These are phyloP conservation scores for Bifiguratus adelaidae DNA, from an alignment of 192 early-diverging fungal genomes.

Conservation along the genomic window DNA sequence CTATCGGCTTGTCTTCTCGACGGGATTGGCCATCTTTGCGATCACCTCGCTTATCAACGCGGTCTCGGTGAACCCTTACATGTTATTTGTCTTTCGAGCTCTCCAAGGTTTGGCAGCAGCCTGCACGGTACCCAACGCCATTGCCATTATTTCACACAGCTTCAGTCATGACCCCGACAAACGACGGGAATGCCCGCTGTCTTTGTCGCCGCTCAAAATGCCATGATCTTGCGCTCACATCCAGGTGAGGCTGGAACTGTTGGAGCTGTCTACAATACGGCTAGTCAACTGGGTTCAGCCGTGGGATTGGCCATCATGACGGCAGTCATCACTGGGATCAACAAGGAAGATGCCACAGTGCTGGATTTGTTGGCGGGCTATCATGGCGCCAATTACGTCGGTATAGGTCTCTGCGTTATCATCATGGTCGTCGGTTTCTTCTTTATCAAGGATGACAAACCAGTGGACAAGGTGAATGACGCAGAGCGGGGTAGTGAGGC, in stretches of 20 bases:
- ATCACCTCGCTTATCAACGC: slow-evolving; percentile 20
- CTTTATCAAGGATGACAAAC: background rate
- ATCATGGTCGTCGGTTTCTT: background rate
- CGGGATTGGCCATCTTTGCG: slow-evolving; percentile 19
- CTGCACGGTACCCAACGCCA: slow-evolving; percentile 21
- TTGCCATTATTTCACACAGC: slow-evolving; percentile 18
- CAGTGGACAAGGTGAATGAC: background rate
- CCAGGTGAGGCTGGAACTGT: background rate
- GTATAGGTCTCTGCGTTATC: background rate
- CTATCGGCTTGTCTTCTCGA: slow-evolving; percentile 17
- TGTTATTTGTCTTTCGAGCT: slow-evolving; percentile 26
- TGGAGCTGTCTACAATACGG: slow-evolving; percentile 15
- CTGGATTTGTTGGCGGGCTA: slow-evolving; percentile 13
- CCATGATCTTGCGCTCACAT: background rate
- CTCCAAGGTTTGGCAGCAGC: slow-evolving; percentile 25
- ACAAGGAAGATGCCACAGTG: slow-evolving; percentile 2
- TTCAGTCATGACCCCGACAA: slow-evolving; percentile 15
- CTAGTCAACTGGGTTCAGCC: slow-evolving; percentile 18
- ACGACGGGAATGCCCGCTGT: background rate
- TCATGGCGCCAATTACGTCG: slow-evolving; percentile 11
- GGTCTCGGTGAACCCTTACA: slow-evolving; percentile 16
- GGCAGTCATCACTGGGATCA: slow-evolving; percentile 13
- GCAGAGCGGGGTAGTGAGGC: background rate
- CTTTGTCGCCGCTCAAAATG: slow-evolving; percentile 2
- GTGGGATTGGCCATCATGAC: slow-evolving; percentile 22